Percentiles rank a stretch among this genome's conserved stretches.
phyloP scores from a whole-genome alignment of 2,329 filamentous ascomycete species.

The Ascochyta fabae region DNA sequence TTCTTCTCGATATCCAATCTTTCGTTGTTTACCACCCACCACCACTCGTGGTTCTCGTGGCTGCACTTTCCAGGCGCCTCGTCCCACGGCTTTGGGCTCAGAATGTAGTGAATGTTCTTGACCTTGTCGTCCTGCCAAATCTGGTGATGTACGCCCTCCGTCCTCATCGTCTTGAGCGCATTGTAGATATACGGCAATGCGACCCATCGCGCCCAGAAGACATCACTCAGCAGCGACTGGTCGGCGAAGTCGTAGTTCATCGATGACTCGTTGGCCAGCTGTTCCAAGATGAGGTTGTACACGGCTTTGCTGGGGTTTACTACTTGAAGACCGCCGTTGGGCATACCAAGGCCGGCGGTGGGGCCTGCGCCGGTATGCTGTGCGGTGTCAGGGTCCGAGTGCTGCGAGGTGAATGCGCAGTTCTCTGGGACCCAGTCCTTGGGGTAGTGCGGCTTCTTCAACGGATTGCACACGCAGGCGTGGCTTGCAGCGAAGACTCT shows the following conservation, averaged over 20 bases:
- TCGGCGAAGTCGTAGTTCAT: conserved; percentile 66
- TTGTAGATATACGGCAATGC: conserved; percentile 67
- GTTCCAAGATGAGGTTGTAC: conserved; percentile 60
- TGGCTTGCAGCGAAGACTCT: conserved; percentile 83
- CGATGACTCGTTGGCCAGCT: conserved; percentile 54
- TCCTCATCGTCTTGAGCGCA: conserved; percentile 65
- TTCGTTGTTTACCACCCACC: conserved; percentile 61
- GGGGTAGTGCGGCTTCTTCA: conserved; percentile 80
- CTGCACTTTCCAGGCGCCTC: conserved; percentile 54
- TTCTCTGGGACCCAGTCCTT: conserved; percentile 69
- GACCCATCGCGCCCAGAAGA: conserved; percentile 65
- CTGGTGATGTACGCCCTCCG: conserved; percentile 61
- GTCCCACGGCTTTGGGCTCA: conserved; percentile 69
- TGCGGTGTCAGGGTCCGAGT: conserved; percentile 57
- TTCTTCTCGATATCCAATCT: conserved; percentile 57
- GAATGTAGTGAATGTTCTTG: conserved; percentile 68
- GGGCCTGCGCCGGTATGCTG: conserved; percentile 60
- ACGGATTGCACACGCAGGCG: conserved; percentile 85
- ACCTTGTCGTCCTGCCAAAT: conserved; percentile 67
- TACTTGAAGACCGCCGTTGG: conserved; percentile 67
- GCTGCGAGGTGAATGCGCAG: conserved; percentile 67
- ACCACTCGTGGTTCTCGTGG: conserved; percentile 63
- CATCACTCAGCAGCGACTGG: conserved; percentile 63
- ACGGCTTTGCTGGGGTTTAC: conserved; percentile 62
- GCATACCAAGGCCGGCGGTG: conserved; percentile 61